Base-by-base conservation (phyloP, 2,329 filamentous ascomycete genomes). In the Penicillium sp. region DNA sequence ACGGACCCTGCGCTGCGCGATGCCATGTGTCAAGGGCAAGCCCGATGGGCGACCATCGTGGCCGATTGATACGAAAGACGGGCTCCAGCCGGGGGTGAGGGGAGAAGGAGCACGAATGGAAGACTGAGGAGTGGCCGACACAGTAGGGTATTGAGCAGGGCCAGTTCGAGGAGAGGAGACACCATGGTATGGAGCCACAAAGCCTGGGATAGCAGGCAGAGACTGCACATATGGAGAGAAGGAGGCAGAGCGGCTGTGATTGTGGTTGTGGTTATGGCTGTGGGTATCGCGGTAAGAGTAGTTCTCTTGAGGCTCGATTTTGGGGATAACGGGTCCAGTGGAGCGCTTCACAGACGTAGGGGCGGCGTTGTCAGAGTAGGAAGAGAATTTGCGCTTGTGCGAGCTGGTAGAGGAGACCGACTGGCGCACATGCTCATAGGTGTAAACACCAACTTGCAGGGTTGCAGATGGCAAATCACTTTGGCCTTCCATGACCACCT, bases 401-500 rank as follows among this genome's bases (percentile, higher is more conserved):
- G 77, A 74, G n/a, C 77, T 72, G 46, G 70, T 72, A 13, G 74
- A 68, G 5, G 77, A 71, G 7, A 76, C 73, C 33, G 71, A 68
- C 33, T 75, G 75, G 44, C 71, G 61, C 26, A 68, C 70, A 57
- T 84, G 82, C 53, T 82, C 79, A 63, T 87, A 90, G 11, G 81
- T 85, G 68, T 88, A 90, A 14, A 78, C 77, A 49, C 86, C 87
- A 44, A 88, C 81, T 57, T 86, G 79, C 24, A 82, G 73, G 47
- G 81, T 77, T 13, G 77, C 76, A 27, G 82, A 71, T 29, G 77
- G 75, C 63, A 80, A 77, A 10, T 80, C 84, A 54, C 79, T 78
- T 59, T 80, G 81, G 58, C 83, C 81, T 65, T 87, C 83, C 73
- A 89, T 82, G 48, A 83, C 77, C 55, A 90, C 75, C 53, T 80